Evolutionary conservation across 805 yeast genomes (phyloP).

Genomic region (Scheffersomyces spartinae): DNA sequence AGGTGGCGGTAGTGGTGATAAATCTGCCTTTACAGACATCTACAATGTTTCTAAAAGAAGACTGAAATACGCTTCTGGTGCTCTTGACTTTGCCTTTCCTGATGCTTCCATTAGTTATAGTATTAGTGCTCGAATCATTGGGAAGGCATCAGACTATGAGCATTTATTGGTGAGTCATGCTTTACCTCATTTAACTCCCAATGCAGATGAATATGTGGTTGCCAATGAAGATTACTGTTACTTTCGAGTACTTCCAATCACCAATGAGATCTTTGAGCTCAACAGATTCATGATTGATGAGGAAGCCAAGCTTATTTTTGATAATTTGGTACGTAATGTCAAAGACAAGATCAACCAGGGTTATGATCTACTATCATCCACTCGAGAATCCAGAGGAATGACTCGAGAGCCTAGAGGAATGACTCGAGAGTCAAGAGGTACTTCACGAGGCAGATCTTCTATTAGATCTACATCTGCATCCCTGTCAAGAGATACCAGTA

Average conservation of each 20-base stretch:
- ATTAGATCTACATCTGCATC: too few relatives aligned
- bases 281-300: slow-evolving; percentile 19
- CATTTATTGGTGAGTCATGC: slow-evolving; percentile 7
- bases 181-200: slow-evolving; percentile 6
- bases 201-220: slow-evolving; percentile 18
- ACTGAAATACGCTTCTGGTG: slow-evolving; percentile 8
- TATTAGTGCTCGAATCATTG: slow-evolving; percentile 25
- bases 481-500: too few relatives aligned
- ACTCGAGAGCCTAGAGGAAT: too few relatives aligned
- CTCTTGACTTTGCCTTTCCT: slow-evolving; percentile 17
- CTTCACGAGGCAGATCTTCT: too few relatives aligned
- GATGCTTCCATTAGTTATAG: slow-evolving; percentile 20
- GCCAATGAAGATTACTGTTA: slow-evolving; percentile 16
- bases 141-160: slow-evolving; percentile 20
- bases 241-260: slow-evolving; percentile 13
- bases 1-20: too few relatives aligned
- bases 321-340: slow-evolving; percentile 15
- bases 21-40: too few relatives aligned
- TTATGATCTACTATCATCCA: slow-evolving; percentile 1
- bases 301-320: slow-evolving; percentile 22
- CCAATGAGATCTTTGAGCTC: slow-evolving; percentile 14
- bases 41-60: too few relatives aligned
- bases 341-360: slow-evolving; percentile 17
- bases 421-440: too few relatives aligned
- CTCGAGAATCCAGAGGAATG: not conserved